Evolutionary conservation across 805 yeast genomes (phyloP), one percentile per base, ranked within the genome.

Genomic region (Kurtzmaniella cleridarum): DNA sequence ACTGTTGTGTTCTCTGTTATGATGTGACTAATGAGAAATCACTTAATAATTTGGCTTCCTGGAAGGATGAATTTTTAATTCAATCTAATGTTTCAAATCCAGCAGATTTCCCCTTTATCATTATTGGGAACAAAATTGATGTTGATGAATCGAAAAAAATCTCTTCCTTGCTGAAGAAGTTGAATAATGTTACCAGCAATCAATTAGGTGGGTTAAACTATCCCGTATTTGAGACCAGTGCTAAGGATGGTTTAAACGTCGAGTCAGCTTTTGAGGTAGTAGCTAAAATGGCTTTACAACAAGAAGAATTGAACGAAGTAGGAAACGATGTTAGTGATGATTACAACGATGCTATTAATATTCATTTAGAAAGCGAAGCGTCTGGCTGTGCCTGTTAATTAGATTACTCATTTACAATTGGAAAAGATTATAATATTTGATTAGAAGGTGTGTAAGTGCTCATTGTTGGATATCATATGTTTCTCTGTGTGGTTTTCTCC

Each of bases 201-300:
- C 73, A 68, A 46, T 75, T 58, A 66, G 95, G 64, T 2, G 87
- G 89, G 46, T 71, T 89, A 44, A 64, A 60, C 49, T 66, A 66
- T 48, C 98, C 98, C 3, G 80, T 90, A 43, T 91, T 93, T 56
- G 96, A 91, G 62, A 91, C 98, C n/a, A 81, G 93, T 71, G 98
- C 98, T 14, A 93, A 91, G 67, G 96, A 89, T 60, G 89, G 93
- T 12, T 86, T 90, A 36, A 95, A 95, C 51, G 96, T 91, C 27
- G 96, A 90, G 55, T 81, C 84, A 53, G 98, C 98, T 2, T 91
- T 91, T 56, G 97, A 93, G 60, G 95, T 90, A 32, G 86, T 91
- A 52, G 96, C 96, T 26, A 78, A 96, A 54, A 88, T 87, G 67
- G 98, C 98, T 0, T 70, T 91, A 53, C 96, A 89, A 60, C 98